These are phyloP conservation scores for Colletotrichum sp. DNA, from an alignment of 2,329 filamentous ascomycete species.

Conservation along the genomic window DNA sequence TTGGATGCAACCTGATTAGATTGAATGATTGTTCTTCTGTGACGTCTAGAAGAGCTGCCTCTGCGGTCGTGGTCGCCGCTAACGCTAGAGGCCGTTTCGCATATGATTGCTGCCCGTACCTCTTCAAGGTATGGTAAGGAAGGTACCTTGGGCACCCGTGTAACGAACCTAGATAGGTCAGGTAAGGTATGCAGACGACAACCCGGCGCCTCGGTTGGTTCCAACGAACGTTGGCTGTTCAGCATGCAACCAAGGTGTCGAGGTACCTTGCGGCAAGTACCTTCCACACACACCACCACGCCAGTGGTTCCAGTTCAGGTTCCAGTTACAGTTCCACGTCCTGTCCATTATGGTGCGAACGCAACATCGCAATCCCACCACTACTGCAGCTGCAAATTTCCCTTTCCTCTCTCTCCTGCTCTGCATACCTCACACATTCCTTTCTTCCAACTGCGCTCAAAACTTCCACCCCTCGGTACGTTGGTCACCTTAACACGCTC, in stretches of 20 bases:
- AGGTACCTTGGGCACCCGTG: not conserved
- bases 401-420: not conserved
- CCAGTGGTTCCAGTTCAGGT: constrained; percentile 9
- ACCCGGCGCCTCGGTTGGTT: not conserved
- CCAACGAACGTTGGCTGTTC: not conserved
- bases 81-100: not conserved
- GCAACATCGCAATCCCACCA: constrained; percentile 15
- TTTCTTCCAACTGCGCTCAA: not conserved
- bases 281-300: constrained; percentile 7
- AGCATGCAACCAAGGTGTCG: not conserved
- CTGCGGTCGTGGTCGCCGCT: not conserved
- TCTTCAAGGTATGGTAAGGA: not conserved
- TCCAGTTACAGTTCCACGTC: constrained; percentile 18
- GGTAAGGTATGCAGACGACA: not conserved
- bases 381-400: constrained; percentile 9
- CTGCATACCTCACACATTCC: not conserved
- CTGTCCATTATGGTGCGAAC: constrained; percentile 2
- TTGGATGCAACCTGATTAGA: not conserved
- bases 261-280: not conserved
- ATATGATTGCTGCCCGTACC: not conserved
- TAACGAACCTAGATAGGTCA: not conserved
- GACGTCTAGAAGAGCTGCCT: not conserved
- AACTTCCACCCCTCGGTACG: not conserved
- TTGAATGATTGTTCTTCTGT: not conserved
- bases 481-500: not conserved